Base-by-base conservation (phyloP, 352 stramenopile species). In the Phytophthora pluvialis region DNA sequence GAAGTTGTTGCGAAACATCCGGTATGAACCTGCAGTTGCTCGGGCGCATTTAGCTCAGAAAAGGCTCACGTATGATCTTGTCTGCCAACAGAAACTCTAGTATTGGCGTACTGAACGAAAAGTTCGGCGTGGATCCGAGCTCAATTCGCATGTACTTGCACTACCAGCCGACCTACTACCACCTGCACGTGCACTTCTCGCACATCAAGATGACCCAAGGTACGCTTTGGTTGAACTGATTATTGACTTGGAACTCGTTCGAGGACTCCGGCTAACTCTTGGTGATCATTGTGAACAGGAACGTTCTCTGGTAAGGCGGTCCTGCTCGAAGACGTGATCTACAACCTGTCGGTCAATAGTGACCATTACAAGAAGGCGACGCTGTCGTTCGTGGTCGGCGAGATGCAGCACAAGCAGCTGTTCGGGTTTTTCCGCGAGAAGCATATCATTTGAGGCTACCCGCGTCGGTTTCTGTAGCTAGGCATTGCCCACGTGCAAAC, bases 91-190 rank as follows among this genome's bases (percentile, higher is more conserved):
- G 86, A 29, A 85, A 94, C 52, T 72, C 70, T 31, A 83, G 84
- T 55, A 53, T 93, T 38, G 44, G 75, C 5, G 69, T 78, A 39
- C 56, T 96, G n/a, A 58, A 61, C 13, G 16, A 66, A 38, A 83
- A 90, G 51, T 94, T 91, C 48, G 74, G 75, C n/a, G 68, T 89
- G 3, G 46, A 65, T 0, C 50, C 60, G 21, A 93, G 73, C 55
- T 80, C 75, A 11, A 54, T 96, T 29, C 86, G 88, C 50, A 75
- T 93, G 67, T 96, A 94, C 62, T 80, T 96, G 60, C 88, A 96
- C 75, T 96, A 96, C 49, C 88, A 94, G 74, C 88, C 88, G 28
- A 93, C 88, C 45, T 96, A 96, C 64, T 96, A 96, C 57, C 88
- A 96, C 61, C 78, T 96, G 48, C 88, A 96, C 54, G 83, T 96